Percentiles rank a stretch among this genome's conserved stretches.
phyloP scores from a whole-genome alignment of 2,329 filamentous ascomycete species.

The Cladorrhinum sp. region DNA sequence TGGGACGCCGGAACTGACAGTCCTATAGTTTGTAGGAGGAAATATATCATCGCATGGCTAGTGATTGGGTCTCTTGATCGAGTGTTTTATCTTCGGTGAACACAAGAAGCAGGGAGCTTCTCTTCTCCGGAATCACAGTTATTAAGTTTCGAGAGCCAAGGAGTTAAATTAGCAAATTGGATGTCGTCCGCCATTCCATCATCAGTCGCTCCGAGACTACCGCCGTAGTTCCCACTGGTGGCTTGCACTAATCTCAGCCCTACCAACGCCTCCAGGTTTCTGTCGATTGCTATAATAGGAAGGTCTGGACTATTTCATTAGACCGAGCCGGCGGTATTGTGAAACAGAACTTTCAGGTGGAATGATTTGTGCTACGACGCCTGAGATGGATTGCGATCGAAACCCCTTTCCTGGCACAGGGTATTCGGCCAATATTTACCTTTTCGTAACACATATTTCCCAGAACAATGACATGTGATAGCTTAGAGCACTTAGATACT shows the following conservation, averaged over 20 bases:
- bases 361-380: not conserved
- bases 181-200: not conserved
- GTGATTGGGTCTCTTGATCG: too few species aligned
- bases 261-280: not conserved
- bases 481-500: too few species aligned
- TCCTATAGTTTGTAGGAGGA: not conserved
- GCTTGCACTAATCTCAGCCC: not conserved
- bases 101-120: too few species aligned
- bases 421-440: not conserved
- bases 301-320: not conserved
- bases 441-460: too few species aligned
- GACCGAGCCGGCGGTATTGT: not conserved
- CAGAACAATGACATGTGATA: too few species aligned
- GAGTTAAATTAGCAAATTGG: not conserved
- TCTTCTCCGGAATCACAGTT: too few species aligned
- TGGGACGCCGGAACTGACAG: conserved; percentile 17
- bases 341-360: not conserved
- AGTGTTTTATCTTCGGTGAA: too few species aligned
- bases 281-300: not conserved
- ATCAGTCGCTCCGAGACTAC: not conserved
- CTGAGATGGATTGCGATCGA: not conserved
- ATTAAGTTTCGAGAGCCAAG: too few species aligned
- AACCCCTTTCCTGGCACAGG: not conserved
- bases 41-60: too few species aligned
- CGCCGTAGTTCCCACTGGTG: not conserved